Percentiles rank a stretch among this genome's conserved stretches.
These are phyloP conservation scores for Vinca major DNA, from an alignment of 305 asterid species.

Conservation along the genomic window DNA sequence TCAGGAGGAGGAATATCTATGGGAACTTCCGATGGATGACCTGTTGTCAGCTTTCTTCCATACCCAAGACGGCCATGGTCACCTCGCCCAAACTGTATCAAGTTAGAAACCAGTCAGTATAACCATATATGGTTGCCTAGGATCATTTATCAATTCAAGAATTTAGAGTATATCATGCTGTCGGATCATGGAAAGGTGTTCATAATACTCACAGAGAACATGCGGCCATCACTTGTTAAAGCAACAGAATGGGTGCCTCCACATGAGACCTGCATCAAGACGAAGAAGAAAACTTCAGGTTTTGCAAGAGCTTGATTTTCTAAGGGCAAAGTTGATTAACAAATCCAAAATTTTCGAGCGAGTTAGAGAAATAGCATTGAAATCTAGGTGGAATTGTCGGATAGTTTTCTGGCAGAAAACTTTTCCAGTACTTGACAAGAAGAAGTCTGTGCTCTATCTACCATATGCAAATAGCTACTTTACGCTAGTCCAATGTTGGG, in stretches of 20 bases:
- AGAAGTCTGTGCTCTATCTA: neutral
- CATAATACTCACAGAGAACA: slow-evolving; percentile 60
- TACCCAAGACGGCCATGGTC: slow-evolving; percentile 97
- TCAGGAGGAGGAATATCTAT: slow-evolving; percentile 54
- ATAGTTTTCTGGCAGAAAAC: neutral
- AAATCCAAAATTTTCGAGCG: neutral
- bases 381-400: neutral
- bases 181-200: neutral
- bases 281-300: slow-evolving; percentile 8
- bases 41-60: slow-evolving; percentile 81
- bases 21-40: slow-evolving; percentile 92
- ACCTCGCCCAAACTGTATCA: slow-evolving; percentile 82
- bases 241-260: slow-evolving; percentile 99
- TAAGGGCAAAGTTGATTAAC: neutral
- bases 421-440: neutral
- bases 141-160: neutral
- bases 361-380: neutral
- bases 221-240: slow-evolving; percentile 73
- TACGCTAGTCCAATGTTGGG: no score
- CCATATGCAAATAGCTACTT: no score
- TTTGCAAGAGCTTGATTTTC: slow-evolving; percentile 3
- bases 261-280: slow-evolving; percentile 71
- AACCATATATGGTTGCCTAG: neutral
- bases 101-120: slow-evolving; percentile 7
- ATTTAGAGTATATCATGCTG: neutral